These are phyloP conservation scores for Coprinopsis cinerea DNA, from an alignment of 768 basidiomycete species.

Conservation along the genomic window DNA sequence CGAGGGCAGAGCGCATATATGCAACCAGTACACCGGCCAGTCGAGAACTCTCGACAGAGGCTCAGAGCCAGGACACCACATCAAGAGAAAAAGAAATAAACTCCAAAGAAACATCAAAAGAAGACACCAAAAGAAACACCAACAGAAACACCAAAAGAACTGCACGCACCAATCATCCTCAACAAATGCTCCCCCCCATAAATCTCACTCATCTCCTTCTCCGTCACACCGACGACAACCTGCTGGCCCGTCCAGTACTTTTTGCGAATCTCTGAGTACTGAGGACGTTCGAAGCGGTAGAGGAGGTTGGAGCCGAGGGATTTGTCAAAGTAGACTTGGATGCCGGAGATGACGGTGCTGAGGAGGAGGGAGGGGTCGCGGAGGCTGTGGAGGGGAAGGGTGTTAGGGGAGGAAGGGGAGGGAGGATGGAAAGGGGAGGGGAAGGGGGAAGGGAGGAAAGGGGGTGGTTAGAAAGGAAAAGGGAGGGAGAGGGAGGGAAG, in stretches of 20 bases:
- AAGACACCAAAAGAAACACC: too few relatives aligned
- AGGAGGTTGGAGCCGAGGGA: constrained; percentile 84
- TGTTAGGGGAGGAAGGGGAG: not conserved
- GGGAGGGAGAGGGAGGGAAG: not conserved
- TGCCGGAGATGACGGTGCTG: constrained; percentile 78
- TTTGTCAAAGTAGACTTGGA: constrained; percentile 90
- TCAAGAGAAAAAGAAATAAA: not conserved
- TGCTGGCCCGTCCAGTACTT: constrained; percentile 67
- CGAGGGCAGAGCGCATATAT: too few relatives aligned
- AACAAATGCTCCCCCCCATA: constrained; percentile 95
- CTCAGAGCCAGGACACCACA: too few relatives aligned
- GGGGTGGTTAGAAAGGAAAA: not conserved
- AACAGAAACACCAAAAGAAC: too few relatives aligned
- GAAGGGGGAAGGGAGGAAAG: not conserved
- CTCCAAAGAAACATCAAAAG: not conserved
- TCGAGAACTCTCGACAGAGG: not conserved
- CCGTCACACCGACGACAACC: constrained; percentile 53
- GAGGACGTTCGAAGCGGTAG: constrained; percentile 92
- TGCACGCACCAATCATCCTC: constrained; percentile 76
- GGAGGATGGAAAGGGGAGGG: not conserved
- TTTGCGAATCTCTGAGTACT: constrained; percentile 78
- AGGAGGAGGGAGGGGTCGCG: constrained; percentile 66
- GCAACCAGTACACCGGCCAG: constrained; percentile 9
- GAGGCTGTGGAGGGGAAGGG: constrained; percentile 32
- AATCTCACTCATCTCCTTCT: constrained; percentile 82